Evolutionary conservation across 805 yeast species (phyloP).

Genomic region (Yueomyces sinensis): DNA sequence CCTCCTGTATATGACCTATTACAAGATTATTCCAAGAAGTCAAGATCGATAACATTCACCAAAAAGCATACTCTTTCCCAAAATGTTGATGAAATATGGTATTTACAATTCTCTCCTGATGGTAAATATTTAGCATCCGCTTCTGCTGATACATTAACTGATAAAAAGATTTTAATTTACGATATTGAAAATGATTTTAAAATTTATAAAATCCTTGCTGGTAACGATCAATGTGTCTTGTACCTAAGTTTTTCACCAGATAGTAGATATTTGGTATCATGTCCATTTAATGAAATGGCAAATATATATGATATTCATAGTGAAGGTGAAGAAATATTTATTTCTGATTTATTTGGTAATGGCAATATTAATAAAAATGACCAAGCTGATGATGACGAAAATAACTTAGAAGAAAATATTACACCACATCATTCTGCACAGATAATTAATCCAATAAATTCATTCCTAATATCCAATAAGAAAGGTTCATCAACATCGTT

Average conservation of each 20-base stretch:
- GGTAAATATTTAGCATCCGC: slow-evolving; percentile 72
- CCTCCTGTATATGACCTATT: slow-evolving; percentile 4
- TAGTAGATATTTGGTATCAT: slow-evolving; percentile 51
- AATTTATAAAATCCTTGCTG: slow-evolving; percentile 26
- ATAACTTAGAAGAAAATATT: slow-evolving; percentile 4
- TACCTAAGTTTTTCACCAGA: slow-evolving; percentile 68
- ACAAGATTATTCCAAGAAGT: slow-evolving; percentile 9
- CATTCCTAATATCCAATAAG: slow-evolving; percentile 11
- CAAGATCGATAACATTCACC: background rate
- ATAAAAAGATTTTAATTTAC: slow-evolving; percentile 50
- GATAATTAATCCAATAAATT: slow-evolving; percentile 20
- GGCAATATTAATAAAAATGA: background rate
- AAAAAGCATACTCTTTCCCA: slow-evolving; percentile 19
- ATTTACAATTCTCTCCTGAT: slow-evolving; percentile 58
- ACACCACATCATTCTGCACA: slow-evolving; percentile 13
- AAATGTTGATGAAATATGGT: slow-evolving; percentile 78
- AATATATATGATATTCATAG: slow-evolving; percentile 53
- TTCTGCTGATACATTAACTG: slow-evolving; percentile 34
- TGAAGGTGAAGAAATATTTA: slow-evolving; percentile 11
- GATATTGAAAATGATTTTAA: slow-evolving; percentile 39
- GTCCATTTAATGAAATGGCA: slow-evolving; percentile 59
- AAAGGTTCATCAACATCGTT: background rate
- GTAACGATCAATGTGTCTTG: slow-evolving; percentile 42
- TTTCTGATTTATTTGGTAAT: background rate
- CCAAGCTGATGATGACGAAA: background rate